Base-by-base conservation (phyloP, 2,329 filamentous ascomycete species). In the Xylaria sp. region DNA sequence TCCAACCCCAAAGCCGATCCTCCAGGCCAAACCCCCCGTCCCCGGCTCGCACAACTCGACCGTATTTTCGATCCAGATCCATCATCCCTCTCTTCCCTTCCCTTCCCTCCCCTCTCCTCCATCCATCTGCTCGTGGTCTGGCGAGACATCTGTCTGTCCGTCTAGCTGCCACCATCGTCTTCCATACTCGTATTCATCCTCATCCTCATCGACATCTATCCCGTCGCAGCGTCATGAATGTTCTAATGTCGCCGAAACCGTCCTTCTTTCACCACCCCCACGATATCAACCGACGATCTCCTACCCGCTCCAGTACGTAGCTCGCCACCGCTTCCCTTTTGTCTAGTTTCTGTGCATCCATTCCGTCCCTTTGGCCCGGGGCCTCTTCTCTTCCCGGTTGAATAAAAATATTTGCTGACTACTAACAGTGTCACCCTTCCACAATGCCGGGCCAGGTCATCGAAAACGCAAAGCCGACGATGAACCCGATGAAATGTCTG, bases 391-490 rank as follows among this genome's bases (percentile, higher is more conserved):
- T 47, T 23, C 4, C 21, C 27, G 6, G 23, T 3, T 10, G n/a
- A 48, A 44, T 8, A 29, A 47, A 25, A 25, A 27, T 44, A 40
- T 51, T 57, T 47, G 59, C 66, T 73, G 59, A 72, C 68, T 42
- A 21, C 27, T 44, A 18, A 40, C 37, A 86, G 84, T 81, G 74
- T 82, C 84, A 71, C 84, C 87, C 9, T 84, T 87, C 73, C 78
- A 86, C 69, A 85, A 80, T 79, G 88, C 79, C 78, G 88, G 89
- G 85, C 74, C 80, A 21, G 73, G 77, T 42, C 83, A 81, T 75
- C 84, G 87, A 74, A 98, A 98, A 86, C 91, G 96, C 82, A 98
- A 98, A 86, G 94, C 93, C 77, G 89, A 91, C 66, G 89, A 91
- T 60, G 93, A 95, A 71, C 90, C 91, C 78, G 92, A 94, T 78